phyloP scores from a whole-genome alignment of 176 grass and related monocot genomes.

The Paspalum vaginatum region DNA sequence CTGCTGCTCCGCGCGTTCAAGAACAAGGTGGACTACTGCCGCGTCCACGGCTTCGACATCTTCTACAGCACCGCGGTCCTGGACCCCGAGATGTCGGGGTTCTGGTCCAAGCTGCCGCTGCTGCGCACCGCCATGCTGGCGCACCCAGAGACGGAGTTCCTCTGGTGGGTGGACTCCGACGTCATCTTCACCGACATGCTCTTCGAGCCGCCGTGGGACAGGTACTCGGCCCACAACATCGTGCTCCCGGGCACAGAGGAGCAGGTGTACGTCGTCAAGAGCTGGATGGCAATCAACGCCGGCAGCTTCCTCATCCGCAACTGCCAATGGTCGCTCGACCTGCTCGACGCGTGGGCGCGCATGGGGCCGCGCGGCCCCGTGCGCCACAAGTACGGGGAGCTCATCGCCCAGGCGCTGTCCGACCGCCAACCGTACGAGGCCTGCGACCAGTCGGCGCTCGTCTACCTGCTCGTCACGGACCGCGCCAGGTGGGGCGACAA shows the following conservation, averaged over 20 bases:
- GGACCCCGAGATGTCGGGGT: constrained; percentile 74
- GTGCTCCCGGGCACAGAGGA: constrained; percentile 70
- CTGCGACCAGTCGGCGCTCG: constrained; percentile 86
- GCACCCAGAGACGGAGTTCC: constrained; percentile 79
- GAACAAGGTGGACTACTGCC: constrained; percentile 98
- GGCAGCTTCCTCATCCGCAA: constrained; percentile 89
- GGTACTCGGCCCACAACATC: constrained; percentile 70
- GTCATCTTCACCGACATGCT: constrained; percentile 86
- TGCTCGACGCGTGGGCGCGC: constrained; percentile 68
- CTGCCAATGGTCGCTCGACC: constrained; percentile 83
- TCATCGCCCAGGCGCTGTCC: constrained; percentile 51
- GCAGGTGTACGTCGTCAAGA: constrained; percentile 54
- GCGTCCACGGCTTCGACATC: constrained; percentile 80
- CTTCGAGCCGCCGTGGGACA: constrained; percentile 72
- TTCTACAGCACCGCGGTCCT: constrained; percentile 84
- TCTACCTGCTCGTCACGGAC: constrained; percentile 77
- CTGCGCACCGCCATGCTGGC: constrained; percentile 75
- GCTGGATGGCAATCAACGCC: constrained; percentile 76
- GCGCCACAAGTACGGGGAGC: constrained; percentile 57
- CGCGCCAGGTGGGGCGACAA: constrained; percentile 51
- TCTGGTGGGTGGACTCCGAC: constrained; percentile 97
- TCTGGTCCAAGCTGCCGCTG: constrained; percentile 89
- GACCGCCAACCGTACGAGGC: constrained; percentile 71
- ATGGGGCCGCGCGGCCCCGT: constrained; percentile 76
- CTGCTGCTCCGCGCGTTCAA: constrained; percentile 70